Base-by-base conservation (phyloP, 495 filamentous ascomycete genomes). In the Podospora anserina region DNA sequence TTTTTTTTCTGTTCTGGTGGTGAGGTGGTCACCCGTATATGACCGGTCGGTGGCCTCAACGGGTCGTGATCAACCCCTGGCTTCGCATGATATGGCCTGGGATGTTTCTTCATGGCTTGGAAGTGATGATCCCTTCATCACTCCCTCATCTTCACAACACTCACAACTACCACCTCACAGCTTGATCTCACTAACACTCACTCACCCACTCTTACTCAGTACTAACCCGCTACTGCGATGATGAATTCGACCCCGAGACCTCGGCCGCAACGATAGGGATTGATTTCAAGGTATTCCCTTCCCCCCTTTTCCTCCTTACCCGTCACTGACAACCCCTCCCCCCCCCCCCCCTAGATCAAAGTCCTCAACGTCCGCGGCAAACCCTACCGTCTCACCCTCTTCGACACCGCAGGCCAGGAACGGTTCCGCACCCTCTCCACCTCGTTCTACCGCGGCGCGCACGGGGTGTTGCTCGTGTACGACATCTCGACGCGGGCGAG, bases 361-460 rank as follows among this genome's bases (percentile, higher is more conserved):
- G 82, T 78, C 65, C 71, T 82, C 2, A 70, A 81, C 49, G 80
- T 88, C 66, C 79, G 82, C 59, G 86, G 84, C 63, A 84, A 83
- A 70, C 77, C 82, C 20, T 87, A 88, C 66, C 79, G 83, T 53
- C 67, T 88, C 18, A 85, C 84, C 53, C 79, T 88, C 55, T 87
- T 88, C 68, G 87, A 88, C 65, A 88, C 86, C 15, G 80, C 81
- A 60, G 83, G 84, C 20, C 83, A 86, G 79, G 87, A 89, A 70
- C 77, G 87, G 23, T 88, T 88, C 76, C 85, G 85, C 66, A 86
- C 87, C 7, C 79, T 89, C 57, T 87, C 86, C 3, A 87, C 83
- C 65, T 83, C 80, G 67, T 88, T 87, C 75, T 88, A 89, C 77
- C 85, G 87, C 34, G 85, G 85, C 60, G 85, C 86, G 3, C 86